phyloP scores from a whole-genome alignment of 192 early-diverging fungal genomes.

The Podila epigama region DNA sequence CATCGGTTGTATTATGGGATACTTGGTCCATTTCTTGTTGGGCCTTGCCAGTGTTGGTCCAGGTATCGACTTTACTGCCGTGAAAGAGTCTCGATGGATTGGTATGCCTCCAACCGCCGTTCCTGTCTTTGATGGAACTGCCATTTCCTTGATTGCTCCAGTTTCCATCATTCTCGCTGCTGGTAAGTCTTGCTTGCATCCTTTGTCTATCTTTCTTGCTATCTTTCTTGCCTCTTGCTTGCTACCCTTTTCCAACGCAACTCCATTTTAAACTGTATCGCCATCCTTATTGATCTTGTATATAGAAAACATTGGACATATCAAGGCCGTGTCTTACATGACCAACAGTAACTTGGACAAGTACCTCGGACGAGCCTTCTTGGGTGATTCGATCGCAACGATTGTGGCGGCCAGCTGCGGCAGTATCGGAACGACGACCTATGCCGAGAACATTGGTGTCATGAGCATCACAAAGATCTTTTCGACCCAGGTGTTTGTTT shows the following conservation, averaged over 20 bases:
- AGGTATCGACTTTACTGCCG: constrained; percentile 43
- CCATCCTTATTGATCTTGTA: constrained; percentile 54
- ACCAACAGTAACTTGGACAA: constrained; percentile 52
- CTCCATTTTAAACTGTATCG: too few species aligned
- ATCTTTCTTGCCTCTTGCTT: background rate
- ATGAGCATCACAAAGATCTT: constrained; percentile 64
- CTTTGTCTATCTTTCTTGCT: background rate
- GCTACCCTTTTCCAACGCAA: background rate
- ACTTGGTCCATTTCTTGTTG: constrained; percentile 50
- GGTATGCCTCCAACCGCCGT: constrained; percentile 53
- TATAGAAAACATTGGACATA: constrained; percentile 67
- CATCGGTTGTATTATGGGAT: constrained; percentile 52
- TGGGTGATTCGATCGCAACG: constrained; percentile 65
- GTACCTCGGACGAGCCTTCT: constrained; percentile 61
- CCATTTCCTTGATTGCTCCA: constrained; percentile 61
- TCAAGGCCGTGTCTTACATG: constrained; percentile 62
- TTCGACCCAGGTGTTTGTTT: constrained; percentile 59
- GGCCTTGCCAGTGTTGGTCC: constrained; percentile 39
- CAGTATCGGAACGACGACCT: constrained; percentile 62
- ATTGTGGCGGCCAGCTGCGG: constrained; percentile 57
- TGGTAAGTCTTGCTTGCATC: background rate
- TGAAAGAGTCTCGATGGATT: constrained; percentile 54
- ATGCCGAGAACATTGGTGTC: constrained; percentile 67
- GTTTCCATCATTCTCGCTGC: constrained; percentile 26
- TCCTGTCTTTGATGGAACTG: constrained; percentile 55